Percentiles rank a stretch among this genome's conserved stretches.
phyloP scores from a whole-genome alignment of 257 asterid genomes.

The Scutellaria barbata region DNA sequence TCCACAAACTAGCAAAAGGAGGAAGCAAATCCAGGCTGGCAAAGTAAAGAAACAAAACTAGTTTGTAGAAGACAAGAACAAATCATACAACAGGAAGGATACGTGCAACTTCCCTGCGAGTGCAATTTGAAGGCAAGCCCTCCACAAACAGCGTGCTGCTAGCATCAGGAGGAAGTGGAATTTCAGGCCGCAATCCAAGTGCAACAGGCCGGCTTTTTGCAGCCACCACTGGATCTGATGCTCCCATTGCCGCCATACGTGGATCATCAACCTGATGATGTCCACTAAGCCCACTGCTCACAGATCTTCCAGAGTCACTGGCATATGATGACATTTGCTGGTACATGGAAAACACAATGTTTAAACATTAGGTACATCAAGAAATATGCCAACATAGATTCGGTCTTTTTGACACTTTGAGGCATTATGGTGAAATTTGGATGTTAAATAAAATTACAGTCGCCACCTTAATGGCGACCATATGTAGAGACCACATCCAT shows the following conservation, averaged over 20 bases:
- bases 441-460: too few relatives aligned
- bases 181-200: constrained; percentile 59
- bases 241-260: constrained; percentile 50
- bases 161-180: constrained; percentile 87
- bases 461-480: too few relatives aligned
- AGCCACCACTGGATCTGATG: constrained; percentile 48
- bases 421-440: too few relatives aligned
- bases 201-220: constrained; percentile 52
- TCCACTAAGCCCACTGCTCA: constrained; percentile 53
- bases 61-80: constrained; percentile 10
- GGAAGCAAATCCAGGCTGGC: constrained; percentile 71
- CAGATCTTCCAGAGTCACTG: constrained; percentile 60
- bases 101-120: constrained; percentile 89
- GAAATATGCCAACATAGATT: constrained; percentile 13
- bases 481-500: too few relatives aligned
- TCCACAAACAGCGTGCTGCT: constrained; percentile 70
- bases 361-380: constrained; percentile 23
- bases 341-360: constrained; percentile 27
- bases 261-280: constrained; percentile 64
- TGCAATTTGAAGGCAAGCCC: constrained; percentile 61
- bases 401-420: too few relatives aligned
- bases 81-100: constrained; percentile 53
- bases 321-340: constrained; percentile 62
- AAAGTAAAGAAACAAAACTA: constrained; percentile 53
- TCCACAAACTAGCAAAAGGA: constrained; percentile 76